phyloP scores from a whole-genome alignment of 2,329 filamentous ascomycete species.

The Curvularia eragrostidis region DNA sequence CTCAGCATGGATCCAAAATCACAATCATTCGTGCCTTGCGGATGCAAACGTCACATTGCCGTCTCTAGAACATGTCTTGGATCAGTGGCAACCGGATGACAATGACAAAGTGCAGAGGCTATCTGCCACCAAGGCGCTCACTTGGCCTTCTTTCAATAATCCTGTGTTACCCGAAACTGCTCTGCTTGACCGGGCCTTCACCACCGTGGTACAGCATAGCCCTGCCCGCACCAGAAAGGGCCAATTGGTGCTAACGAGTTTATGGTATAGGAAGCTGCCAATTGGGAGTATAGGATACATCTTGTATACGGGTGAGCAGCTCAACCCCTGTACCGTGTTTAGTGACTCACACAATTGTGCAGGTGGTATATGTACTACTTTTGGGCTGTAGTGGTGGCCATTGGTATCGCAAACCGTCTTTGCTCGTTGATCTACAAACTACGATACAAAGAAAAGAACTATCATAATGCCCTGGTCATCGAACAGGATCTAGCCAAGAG shows the following conservation, averaged over 20 bases:
- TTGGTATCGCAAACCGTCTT: slow-evolving; percentile 36
- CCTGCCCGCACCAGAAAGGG: neutral
- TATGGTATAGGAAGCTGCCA: slow-evolving; percentile 33
- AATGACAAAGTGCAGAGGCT: slow-evolving; percentile 25
- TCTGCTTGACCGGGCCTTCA: slow-evolving; percentile 38
- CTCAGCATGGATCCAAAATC: slow-evolving; percentile 26
- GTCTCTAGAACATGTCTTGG: slow-evolving; percentile 34
- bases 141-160: slow-evolving; percentile 23
- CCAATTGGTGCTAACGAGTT: slow-evolving; percentile 3
- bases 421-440: slow-evolving; percentile 24
- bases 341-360: neutral
- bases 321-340: neutral
- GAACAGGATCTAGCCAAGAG: neutral
- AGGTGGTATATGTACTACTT: slow-evolving; percentile 45
- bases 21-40: slow-evolving; percentile 32
- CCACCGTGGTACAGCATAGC: slow-evolving; percentile 35
- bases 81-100: slow-evolving; percentile 29
- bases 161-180: slow-evolving; percentile 30
- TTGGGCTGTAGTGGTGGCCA: slow-evolving; percentile 35
- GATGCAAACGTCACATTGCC: slow-evolving; percentile 34
- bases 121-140: slow-evolving; percentile 30
- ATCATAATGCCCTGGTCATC: neutral
- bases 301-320: slow-evolving; percentile 36
- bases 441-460: slow-evolving; percentile 9
- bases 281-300: slow-evolving; percentile 40